A percentile compares a stretch with the other conserved stretches of the same genome.
phyloP scores from a whole-genome alignment of 2,329 filamentous ascomycete genomes.

The Blastomyces parvus region DNA sequence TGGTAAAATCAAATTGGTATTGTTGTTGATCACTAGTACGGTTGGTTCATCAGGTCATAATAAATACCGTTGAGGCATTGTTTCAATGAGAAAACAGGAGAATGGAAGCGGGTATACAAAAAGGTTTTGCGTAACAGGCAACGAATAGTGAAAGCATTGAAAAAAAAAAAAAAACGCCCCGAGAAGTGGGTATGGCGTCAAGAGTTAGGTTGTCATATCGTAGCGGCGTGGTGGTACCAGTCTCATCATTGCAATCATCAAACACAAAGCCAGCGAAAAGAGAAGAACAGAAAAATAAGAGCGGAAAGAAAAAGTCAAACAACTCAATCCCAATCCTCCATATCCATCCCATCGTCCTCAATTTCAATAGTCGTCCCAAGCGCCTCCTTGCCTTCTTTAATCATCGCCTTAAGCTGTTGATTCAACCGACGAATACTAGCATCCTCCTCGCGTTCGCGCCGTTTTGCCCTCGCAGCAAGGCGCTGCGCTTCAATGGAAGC shows the following conservation, averaged over 20 bases:
- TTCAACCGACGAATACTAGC: slow-evolving; percentile 72
- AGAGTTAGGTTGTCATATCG: neutral
- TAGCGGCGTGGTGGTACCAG: neutral
- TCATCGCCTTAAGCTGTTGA: slow-evolving; percentile 71
- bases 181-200: neutral
- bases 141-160: neutral
- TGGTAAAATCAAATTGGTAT: neutral
- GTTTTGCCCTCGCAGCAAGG: slow-evolving; percentile 60
- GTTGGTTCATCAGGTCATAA: neutral
- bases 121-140: neutral
- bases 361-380: slow-evolving; percentile 65
- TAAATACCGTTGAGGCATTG: neutral
- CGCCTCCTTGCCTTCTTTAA: slow-evolving; percentile 77
- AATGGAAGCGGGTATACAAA: neutral
- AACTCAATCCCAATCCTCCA: slow-evolving; percentile 27
- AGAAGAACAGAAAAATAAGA: neutral
- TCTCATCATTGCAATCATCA: neutral
- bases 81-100: neutral
- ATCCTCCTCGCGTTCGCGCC: slow-evolving; percentile 69
- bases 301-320: neutral
- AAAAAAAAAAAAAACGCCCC: neutral
- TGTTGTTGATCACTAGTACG: neutral
- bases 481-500: slow-evolving; percentile 55
- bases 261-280: neutral
- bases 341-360: slow-evolving; percentile 36